A percentile compares a stretch with the other conserved stretches of the same genome.
Evolutionary conservation across 192 early-diverging fungal genomes (phyloP).

Genomic region (Backusella luteola): DNA sequence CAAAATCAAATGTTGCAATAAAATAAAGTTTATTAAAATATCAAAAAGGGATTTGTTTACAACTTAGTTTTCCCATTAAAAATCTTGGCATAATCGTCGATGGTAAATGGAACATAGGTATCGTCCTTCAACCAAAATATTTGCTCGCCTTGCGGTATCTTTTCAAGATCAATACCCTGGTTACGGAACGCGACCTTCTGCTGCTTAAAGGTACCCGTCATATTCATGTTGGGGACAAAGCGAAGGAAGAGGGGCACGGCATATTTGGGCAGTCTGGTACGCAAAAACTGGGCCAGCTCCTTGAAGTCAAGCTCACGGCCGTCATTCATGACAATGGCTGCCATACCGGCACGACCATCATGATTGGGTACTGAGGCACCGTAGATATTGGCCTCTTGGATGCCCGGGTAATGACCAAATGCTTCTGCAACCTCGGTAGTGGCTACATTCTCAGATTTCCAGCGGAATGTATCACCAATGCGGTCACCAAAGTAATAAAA

Average conservation of each 20-base stretch:
- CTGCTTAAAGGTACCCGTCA: constrained; percentile 54
- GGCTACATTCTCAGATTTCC: constrained; percentile 64
- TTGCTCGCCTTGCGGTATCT: constrained; percentile 26
- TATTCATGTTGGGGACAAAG: constrained; percentile 44
- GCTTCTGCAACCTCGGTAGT: constrained; percentile 59
- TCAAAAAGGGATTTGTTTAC: not conserved
- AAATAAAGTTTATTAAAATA: not conserved
- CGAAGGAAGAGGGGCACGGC: constrained; percentile 65
- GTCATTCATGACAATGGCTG: constrained; percentile 50
- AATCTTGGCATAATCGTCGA: constrained; percentile 14
- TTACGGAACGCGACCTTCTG: constrained; percentile 44
- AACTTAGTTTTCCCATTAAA: constrained; percentile 23
- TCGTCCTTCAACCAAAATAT: constrained; percentile 44
- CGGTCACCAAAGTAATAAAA: constrained; percentile 67
- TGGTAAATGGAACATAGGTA: constrained; percentile 41
- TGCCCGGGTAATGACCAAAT: constrained; percentile 43
- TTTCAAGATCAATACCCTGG: constrained; percentile 41
- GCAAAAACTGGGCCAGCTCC: constrained; percentile 33
- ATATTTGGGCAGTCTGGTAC: constrained; percentile 50
- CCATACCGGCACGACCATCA: constrained; percentile 68
- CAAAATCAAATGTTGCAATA: not conserved
- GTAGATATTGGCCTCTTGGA: constrained; percentile 62
- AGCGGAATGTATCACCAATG: constrained; percentile 68
- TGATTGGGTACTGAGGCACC: constrained; percentile 55
- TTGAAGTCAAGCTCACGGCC: constrained; percentile 33